A percentile compares a stretch with the other conserved stretches of the same genome.
These are phyloP conservation scores for Gossypium herbaceum DNA, from an alignment of 345 rosid genomes.

Conservation along the genomic window DNA sequence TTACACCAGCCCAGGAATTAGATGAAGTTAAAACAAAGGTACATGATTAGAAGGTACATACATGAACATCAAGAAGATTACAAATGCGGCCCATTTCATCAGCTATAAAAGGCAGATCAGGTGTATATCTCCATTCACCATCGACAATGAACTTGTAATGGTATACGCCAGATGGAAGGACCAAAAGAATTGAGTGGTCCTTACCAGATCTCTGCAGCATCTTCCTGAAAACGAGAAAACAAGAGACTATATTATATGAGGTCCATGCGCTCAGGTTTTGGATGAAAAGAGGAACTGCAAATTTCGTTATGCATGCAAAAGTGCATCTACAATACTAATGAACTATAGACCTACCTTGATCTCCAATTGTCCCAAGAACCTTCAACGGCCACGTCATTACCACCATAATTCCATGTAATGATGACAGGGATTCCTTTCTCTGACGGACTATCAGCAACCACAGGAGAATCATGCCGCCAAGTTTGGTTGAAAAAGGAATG, in stretches of 20 bases:
- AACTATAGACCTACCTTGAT: slow-evolving; percentile 45
- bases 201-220: slow-evolving; percentile 71
- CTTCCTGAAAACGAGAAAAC: slow-evolving; percentile 49
- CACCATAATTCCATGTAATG: slow-evolving; percentile 86
- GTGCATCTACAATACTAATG: neutral
- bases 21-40: neutral
- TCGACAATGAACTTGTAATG: slow-evolving; percentile 90
- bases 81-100: slow-evolving; percentile 65
- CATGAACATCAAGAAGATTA: slow-evolving; percentile 80
- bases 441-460: slow-evolving; percentile 30
- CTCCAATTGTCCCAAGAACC: slow-evolving; percentile 96
- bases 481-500: slow-evolving; percentile 39
- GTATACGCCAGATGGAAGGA: slow-evolving; percentile 72
- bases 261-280: neutral
- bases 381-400: slow-evolving; percentile 77
- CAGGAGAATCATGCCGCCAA: slow-evolving; percentile 50
- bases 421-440: slow-evolving; percentile 75
- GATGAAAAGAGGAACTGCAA: neutral
- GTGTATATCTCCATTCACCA: slow-evolving; percentile 71
- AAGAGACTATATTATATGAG: neutral
- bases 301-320: slow-evolving; percentile 2
- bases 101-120: slow-evolving; percentile 70
- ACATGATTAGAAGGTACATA: slow-evolving; percentile 32
- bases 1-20: neutral
- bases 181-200: slow-evolving; percentile 75